These are phyloP conservation scores for Angophora floribunda DNA, from an alignment of 345 rosid genomes.

Conservation along the genomic window DNA sequence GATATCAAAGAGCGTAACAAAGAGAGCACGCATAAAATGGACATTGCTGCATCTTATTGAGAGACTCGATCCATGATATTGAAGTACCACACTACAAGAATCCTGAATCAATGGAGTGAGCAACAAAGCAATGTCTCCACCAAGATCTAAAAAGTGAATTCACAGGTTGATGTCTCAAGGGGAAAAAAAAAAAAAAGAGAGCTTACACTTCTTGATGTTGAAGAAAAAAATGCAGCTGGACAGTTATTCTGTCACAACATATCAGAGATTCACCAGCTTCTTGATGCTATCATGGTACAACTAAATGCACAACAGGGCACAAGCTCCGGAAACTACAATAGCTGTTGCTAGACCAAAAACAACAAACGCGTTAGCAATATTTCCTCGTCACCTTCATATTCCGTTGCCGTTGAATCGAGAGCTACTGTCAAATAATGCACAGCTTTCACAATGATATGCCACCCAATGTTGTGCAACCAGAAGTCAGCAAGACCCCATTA, in stretches of 20 bases:
- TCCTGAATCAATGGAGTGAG: neutral
- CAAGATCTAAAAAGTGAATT: neutral
- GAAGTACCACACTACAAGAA: neutral
- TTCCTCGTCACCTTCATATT: neutral
- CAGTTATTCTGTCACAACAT: neutral
- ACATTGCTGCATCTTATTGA: neutral
- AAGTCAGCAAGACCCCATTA: neutral
- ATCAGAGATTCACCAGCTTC: neutral
- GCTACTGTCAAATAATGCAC: neutral
- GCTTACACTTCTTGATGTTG: neutral
- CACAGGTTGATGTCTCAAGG: neutral
- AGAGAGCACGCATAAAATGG: neutral
- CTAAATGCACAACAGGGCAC: neutral
- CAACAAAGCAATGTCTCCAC: neutral
- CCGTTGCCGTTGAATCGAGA: neutral
- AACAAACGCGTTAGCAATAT: neutral
- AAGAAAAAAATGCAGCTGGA: neutral
- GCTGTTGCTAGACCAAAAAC: neutral
- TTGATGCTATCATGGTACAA: neutral
- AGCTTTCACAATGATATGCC: neutral
- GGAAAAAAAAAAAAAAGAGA: neutral
- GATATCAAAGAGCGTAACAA: neutral
- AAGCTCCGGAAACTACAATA: neutral
- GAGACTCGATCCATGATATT: neutral
- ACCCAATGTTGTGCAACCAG: neutral